Evolutionary conservation across 2,329 filamentous ascomycete species (phyloP).

Genomic region (Sporothrix euskadiensis): DNA sequence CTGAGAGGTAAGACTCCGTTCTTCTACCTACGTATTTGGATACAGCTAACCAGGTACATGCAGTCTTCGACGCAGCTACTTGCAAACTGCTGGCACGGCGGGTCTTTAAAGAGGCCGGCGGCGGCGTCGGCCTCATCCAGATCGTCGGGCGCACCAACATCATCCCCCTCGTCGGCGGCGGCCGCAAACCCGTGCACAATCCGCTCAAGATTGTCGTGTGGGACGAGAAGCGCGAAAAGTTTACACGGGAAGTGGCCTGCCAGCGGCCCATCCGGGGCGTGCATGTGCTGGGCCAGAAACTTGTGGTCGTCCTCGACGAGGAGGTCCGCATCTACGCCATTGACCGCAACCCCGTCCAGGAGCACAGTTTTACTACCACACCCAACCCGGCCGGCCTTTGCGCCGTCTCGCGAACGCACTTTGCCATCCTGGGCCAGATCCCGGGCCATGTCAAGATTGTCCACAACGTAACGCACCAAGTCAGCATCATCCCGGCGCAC

Average conservation of each 20-base stretch:
- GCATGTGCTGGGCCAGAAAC: slow-evolving; percentile 71
- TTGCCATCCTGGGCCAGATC: slow-evolving; percentile 84
- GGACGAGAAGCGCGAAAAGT: slow-evolving; percentile 78
- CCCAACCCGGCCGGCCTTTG: slow-evolving; percentile 82
- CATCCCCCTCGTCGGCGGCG: slow-evolving; percentile 85
- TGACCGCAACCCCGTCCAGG: slow-evolving; percentile 67
- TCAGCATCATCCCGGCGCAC: slow-evolving; percentile 93
- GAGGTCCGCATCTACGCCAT: slow-evolving; percentile 81
- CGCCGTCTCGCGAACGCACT: slow-evolving; percentile 68
- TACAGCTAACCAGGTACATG: background rate
- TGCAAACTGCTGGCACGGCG: slow-evolving; percentile 64
- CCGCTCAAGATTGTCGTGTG: slow-evolving; percentile 78
- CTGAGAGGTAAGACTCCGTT: slow-evolving; percentile 29
- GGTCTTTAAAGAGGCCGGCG: slow-evolving; percentile 73
- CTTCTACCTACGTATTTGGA: background rate
- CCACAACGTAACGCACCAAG: slow-evolving; percentile 72
- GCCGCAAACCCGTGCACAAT: slow-evolving; percentile 79
- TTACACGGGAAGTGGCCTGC: slow-evolving; percentile 75
- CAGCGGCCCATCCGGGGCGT: slow-evolving; percentile 79
- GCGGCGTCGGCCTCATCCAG: slow-evolving; percentile 74
- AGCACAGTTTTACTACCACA: slow-evolving; percentile 79
- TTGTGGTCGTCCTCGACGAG: slow-evolving; percentile 80
- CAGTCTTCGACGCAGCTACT: slow-evolving; percentile 72
- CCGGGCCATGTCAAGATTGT: slow-evolving; percentile 87
- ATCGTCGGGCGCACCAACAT: slow-evolving; percentile 89